Conservation (phyloP, 1,139 yeast genomes). For the Eremothecium coryli region DNA sequence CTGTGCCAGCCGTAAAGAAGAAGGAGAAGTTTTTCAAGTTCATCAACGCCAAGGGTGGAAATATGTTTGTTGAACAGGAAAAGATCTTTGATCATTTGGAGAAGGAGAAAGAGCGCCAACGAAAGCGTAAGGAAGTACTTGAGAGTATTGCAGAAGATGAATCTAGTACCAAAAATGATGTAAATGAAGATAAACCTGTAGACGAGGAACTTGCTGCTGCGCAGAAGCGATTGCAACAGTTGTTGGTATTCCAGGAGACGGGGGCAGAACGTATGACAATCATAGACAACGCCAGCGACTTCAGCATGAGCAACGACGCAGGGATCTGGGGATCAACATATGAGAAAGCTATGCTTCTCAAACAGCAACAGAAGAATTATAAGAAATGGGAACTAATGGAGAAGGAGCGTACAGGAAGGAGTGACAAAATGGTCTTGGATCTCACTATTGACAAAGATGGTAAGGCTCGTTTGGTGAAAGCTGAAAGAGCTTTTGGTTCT, state of each 20-base stretch:
- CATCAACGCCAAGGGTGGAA: slow-evolving; percentile 46
- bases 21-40: slow-evolving; percentile 23
- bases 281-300: slow-evolving; percentile 90
- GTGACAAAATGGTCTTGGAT: slow-evolving; percentile 56
- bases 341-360: slow-evolving; percentile 74
- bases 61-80: slow-evolving; percentile 62
- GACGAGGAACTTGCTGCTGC: slow-evolving; percentile 52
- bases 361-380: slow-evolving; percentile 69
- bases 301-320: slow-evolving; percentile 81
- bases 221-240: slow-evolving; percentile 58
- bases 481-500: slow-evolving; percentile 10
- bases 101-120: slow-evolving; percentile 29
- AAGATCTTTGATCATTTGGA: slow-evolving; percentile 47
- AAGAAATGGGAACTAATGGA: slow-evolving; percentile 54
- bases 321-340: slow-evolving; percentile 90
- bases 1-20: slow-evolving; percentile 9
- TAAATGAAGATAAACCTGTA: slow-evolving; percentile 32
- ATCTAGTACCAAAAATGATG: slow-evolving; percentile 34
- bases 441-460: slow-evolving; percentile 70
- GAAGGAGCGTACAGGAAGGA: slow-evolving; percentile 56
- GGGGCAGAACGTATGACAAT: slow-evolving; percentile 86
- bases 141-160: slow-evolving; percentile 29
- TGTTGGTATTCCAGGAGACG: slow-evolving; percentile 73
- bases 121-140: slow-evolving; percentile 26
- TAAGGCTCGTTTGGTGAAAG: slow-evolving; percentile 36